Evolutionary conservation across 306 rosid genomes (phyloP), one percentile per base, ranked within the genome.

Genomic region (Hippophae rhamnoides): DNA sequence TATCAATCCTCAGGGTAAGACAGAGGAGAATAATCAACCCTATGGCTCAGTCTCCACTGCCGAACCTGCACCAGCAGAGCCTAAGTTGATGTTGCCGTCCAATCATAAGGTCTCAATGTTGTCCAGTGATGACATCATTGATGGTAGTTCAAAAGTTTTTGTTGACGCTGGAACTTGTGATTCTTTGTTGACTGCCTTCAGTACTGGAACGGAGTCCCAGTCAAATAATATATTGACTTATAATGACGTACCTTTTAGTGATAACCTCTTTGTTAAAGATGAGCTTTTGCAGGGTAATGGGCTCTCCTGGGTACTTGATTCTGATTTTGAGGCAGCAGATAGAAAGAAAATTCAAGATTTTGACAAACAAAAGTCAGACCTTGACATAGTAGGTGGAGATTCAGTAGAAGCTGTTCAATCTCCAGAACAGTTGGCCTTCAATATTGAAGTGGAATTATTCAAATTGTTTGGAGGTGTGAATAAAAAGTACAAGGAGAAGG

Each of bases 401-500:
- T 62, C 57, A 18, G 73, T 5, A 52, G 83, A 56, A 57, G 61
- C 47, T 10, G 38, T 26, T 67, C 72, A 62, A 52, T 68, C 79
- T 56, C 90, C 90, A 38, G 81, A 86, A 63, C 56, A 69, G 61
- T 60, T 93, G 69, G 97, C 99, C 0, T 69, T 69, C 58, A 69
- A 76, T 69, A 84, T 93, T 47, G 99, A 93, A 74, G 86, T 41
- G 53, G 97, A 93, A 65, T 82, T 88, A 41, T 93, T 88, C 79
- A 93, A 88, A 75, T 77, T 93, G 64, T 93, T 87, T 80, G 85
- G 89, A 53, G 99, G 99, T 69, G 99, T 86, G 72, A 93, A 93
- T 80, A 93, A 93, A 78, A 93, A 93, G 84, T 93, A 93, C 78
- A 93, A 93, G 70, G 99, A 93, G 79, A 93, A 82, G 78, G 99